These are phyloP conservation scores for Aspergillus aculeatinus DNA, from an alignment of 2,329 filamentous ascomycete genomes.

Conservation along the genomic window DNA sequence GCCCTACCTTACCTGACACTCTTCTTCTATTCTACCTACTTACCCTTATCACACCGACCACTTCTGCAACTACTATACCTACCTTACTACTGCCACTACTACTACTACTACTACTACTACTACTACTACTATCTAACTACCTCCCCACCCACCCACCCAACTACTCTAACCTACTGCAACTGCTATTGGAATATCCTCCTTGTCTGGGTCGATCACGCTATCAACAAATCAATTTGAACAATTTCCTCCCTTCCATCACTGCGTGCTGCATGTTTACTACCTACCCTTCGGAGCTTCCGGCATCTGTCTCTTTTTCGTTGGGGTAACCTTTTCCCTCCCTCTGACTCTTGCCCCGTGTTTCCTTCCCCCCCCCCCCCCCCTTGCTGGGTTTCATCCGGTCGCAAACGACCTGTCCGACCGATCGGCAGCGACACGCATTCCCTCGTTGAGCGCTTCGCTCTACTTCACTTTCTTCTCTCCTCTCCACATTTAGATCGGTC, in stretches of 20 bases:
- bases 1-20: not conserved
- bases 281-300: not conserved
- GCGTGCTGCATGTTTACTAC: conserved; percentile 23
- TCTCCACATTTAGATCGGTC: conserved; percentile 22
- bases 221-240: not conserved
- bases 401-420: conserved; percentile 19
- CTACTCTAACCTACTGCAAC: not conserved
- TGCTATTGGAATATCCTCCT: not conserved
- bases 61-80: too few relatives aligned
- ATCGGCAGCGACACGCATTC: conserved; percentile 20
- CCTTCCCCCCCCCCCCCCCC: conserved; percentile 15
- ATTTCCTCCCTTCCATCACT: conserved; percentile 32
- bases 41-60: not conserved
- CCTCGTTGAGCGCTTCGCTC: conserved; percentile 12
- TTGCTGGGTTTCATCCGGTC: conserved; percentile 19
- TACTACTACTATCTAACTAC: not conserved
- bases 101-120: not conserved
- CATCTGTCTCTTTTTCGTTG: conserved; percentile 11
- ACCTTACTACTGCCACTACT: not conserved
- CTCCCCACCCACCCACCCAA: not conserved
- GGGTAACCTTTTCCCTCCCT: not conserved
- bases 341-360: conserved; percentile 7
- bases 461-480: conserved; percentile 13
- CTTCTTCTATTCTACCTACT: too few relatives aligned
- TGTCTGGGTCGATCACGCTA: not conserved